phyloP scores from a whole-genome alignment of 176 grass and related monocot species.

The Rhipidocladum racemiflorum region DNA sequence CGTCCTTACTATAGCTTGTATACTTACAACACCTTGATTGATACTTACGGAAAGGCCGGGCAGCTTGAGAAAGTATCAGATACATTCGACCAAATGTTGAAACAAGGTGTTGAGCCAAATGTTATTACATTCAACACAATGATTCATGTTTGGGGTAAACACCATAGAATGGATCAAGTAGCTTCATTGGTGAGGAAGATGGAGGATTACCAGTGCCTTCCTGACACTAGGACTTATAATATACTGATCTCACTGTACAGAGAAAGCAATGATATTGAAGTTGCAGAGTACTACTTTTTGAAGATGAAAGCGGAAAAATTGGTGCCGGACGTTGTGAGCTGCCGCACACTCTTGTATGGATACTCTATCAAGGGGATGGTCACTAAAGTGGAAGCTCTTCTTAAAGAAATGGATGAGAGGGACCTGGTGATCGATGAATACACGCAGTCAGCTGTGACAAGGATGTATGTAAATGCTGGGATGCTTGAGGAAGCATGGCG shows the following conservation, averaged over 20 bases:
- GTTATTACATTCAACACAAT: constrained; percentile 82
- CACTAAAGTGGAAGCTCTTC: constrained; percentile 64
- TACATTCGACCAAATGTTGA: constrained; percentile 69
- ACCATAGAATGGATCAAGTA: constrained; percentile 46
- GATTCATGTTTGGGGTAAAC: constrained; percentile 64
- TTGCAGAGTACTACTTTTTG: constrained; percentile 66
- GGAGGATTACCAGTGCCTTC: constrained; percentile 51
- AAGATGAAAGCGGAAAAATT: constrained; percentile 56
- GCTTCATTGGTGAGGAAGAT: constrained; percentile 57
- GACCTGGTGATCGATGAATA: constrained; percentile 78
- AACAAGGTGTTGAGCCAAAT: constrained; percentile 58
- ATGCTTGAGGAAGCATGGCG: constrained; percentile 71
- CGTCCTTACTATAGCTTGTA: constrained; percentile 51
- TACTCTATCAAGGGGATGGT: constrained; percentile 69
- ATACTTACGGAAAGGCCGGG: constrained; percentile 74
- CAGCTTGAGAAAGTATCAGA: constrained; percentile 69
- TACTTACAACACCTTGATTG: constrained; percentile 84
- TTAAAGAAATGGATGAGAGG: constrained; percentile 63
- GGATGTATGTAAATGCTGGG: constrained; percentile 74
- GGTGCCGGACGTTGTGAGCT: constrained; percentile 68
- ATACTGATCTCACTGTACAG: constrained; percentile 73
- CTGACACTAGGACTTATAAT: constrained; percentile 75
- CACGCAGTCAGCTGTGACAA: constrained; percentile 83
- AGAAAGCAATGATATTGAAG: constrained; percentile 54
- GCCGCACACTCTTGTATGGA: constrained; percentile 75